These are phyloP conservation scores for Zygnema circumcarinatum DNA, from an alignment of 139 green algal species.

Conservation along the genomic window DNA sequence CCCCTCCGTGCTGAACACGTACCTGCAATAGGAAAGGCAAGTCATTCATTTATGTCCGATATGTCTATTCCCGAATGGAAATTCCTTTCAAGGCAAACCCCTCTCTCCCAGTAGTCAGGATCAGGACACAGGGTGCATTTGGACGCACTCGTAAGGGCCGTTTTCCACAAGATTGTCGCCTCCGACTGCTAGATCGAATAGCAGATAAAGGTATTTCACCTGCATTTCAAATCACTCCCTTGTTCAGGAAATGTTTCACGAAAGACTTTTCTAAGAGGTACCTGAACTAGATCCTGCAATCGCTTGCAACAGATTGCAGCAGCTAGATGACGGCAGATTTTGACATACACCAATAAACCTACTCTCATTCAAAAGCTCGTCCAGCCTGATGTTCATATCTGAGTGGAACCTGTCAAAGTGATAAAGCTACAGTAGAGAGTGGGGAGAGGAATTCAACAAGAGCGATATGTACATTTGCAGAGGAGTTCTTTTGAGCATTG, in stretches of 20 bases:
- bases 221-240: too few relatives aligned
- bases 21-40: constrained; percentile 25
- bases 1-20: constrained; percentile 60
- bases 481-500: too few relatives aligned
- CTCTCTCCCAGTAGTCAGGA: background rate
- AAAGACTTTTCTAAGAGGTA: too few relatives aligned
- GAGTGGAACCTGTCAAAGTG: background rate
- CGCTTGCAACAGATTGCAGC: too few relatives aligned
- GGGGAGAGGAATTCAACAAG: background rate
- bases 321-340: too few relatives aligned
- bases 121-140: too few relatives aligned
- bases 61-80: background rate
- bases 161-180: constrained; percentile 51
- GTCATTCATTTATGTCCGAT: background rate
- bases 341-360: too few relatives aligned
- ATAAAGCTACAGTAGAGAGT: background rate
- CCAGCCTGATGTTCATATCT: background rate
- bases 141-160: constrained; percentile 36
- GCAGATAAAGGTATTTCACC: constrained; percentile 91
- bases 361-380: too few relatives aligned
- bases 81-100: background rate
- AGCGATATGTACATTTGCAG: background rate
- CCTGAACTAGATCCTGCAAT: too few relatives aligned
- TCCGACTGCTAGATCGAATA: constrained; percentile 62
- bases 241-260: too few relatives aligned